A percentile compares a stretch with the other conserved stretches of the same genome.
Evolutionary conservation across 1,139 yeast genomes (phyloP).

Genomic region (Casaregolazyma suthepensis): DNA sequence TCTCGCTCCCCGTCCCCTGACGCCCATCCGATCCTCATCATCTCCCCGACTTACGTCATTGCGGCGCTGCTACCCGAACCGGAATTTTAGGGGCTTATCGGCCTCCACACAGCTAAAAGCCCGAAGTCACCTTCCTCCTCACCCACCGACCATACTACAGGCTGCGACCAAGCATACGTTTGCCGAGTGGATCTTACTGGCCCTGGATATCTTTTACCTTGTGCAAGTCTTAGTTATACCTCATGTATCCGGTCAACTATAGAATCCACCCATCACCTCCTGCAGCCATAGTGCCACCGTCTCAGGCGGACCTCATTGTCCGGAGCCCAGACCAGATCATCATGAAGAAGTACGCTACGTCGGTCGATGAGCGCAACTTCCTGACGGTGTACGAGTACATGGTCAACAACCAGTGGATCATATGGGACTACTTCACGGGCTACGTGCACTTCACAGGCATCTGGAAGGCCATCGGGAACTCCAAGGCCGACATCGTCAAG

Average conservation of each 20-base stretch:
- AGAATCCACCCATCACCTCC: conserved; percentile 8
- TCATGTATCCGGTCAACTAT: conserved; percentile 5
- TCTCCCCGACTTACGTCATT: not conserved
- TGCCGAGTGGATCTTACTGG: not conserved
- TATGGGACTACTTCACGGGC: conserved; percentile 88
- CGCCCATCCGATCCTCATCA: not conserved
- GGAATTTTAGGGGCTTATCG: not conserved
- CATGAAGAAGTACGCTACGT: conserved; percentile 58
- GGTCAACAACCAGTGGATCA: conserved; percentile 59
- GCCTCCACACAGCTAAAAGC: not conserved
- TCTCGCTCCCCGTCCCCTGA: not conserved
- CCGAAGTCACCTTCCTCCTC: not conserved
- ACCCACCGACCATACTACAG: not conserved
- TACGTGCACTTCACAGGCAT: conserved; percentile 86
- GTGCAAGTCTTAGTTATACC: not conserved
- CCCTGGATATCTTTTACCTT: not conserved
- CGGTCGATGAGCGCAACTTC: conserved; percentile 64
- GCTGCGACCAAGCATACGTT: not conserved
- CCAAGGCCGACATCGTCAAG: conserved; percentile 72
- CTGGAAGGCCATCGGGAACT: conserved; percentile 76
- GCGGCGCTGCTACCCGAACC: not conserved
- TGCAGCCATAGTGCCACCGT: conserved; percentile 5
- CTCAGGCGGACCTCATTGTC: conserved; percentile 1
- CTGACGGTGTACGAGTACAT: conserved; percentile 69
- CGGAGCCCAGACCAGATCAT: conserved; percentile 1